Evolutionary conservation across 495 filamentous ascomycete species (phyloP).

Genomic region (Tricharina praecox): DNA sequence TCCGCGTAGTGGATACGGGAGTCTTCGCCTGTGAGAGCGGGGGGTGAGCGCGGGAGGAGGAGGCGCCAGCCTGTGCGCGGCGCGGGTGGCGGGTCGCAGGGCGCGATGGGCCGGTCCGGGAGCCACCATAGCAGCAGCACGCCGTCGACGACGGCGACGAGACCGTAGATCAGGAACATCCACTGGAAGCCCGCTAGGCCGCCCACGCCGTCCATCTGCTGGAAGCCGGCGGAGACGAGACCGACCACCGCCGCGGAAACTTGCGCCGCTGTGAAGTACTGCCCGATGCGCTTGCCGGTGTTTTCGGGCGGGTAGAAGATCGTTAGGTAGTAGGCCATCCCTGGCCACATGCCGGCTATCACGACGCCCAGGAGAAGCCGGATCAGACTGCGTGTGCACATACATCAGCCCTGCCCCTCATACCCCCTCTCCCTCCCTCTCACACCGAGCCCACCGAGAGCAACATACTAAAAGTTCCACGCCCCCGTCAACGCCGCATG

Average conservation of each 20-base stretch:
- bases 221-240: conserved; percentile 77
- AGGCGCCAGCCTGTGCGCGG: conserved; percentile 23
- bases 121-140: conserved; percentile 72
- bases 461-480: conserved; percentile 76
- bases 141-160: conserved; percentile 54
- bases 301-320: conserved; percentile 78
- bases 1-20: conserved; percentile 72
- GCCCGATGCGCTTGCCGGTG: conserved; percentile 73
- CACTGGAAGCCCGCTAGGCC: conserved; percentile 77
- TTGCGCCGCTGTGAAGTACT: conserved; percentile 79
- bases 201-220: conserved; percentile 64
- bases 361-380: conserved; percentile 76
- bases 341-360: conserved; percentile 87
- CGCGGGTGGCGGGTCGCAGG: conserved; percentile 38
- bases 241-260: conserved; percentile 81
- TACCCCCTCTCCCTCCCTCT: no score
- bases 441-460: no score
- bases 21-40: conserved; percentile 61
- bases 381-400: conserved; percentile 46
- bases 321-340: conserved; percentile 85
- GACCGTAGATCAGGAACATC: conserved; percentile 86
- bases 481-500: conserved; percentile 63
- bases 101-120: conserved; percentile 60
- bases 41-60: conserved; percentile 37
- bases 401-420: no score